Conservation (phyloP, 257 asterid species). For the Gentiana macrophylla region DNA sequence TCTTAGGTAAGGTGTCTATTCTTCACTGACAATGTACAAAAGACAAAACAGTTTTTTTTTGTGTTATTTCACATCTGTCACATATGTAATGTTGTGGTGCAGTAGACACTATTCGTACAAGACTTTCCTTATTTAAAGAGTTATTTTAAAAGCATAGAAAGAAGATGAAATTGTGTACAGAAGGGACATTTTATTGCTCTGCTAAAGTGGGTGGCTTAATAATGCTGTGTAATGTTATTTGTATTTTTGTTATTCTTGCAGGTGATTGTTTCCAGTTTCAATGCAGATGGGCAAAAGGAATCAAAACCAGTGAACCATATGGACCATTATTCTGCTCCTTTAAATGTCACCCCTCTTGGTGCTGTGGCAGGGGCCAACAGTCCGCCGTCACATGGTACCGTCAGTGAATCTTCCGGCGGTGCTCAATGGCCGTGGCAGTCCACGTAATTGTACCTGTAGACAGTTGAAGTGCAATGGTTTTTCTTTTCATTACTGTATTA, state of each 20-base stretch:
- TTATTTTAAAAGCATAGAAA: no score
- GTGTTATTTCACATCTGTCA: neutral
- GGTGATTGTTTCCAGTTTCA: slow-evolving; percentile 50
- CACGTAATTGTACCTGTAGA: slow-evolving; percentile 32
- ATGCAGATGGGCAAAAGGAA: slow-evolving; percentile 28
- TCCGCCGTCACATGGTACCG: slow-evolving; percentile 40
- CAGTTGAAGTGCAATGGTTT: slow-evolving; percentile 8
- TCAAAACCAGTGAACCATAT: slow-evolving; percentile 18
- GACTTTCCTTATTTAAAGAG: no score
- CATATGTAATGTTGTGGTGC: neutral
- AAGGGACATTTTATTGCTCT: neutral
- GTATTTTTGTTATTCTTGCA: slow-evolving; percentile 1
- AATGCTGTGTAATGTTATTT: neutral
- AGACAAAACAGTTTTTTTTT: neutral
- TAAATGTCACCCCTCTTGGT: slow-evolving; percentile 20
- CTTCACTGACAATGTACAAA: neutral
- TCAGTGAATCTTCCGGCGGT: slow-evolving; percentile 34
- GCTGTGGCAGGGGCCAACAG: slow-evolving; percentile 30
- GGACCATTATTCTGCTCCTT: slow-evolving; percentile 26
- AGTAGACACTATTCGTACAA: no score
- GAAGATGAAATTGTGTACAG: no score
- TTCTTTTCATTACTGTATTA: neutral
- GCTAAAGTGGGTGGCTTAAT: neutral
- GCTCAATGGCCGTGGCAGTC: slow-evolving; percentile 34
- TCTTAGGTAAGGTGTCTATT: neutral